Conservation (phyloP, 768 basidiomycete genomes). For the Erythrobasidium yunnanense region DNA sequence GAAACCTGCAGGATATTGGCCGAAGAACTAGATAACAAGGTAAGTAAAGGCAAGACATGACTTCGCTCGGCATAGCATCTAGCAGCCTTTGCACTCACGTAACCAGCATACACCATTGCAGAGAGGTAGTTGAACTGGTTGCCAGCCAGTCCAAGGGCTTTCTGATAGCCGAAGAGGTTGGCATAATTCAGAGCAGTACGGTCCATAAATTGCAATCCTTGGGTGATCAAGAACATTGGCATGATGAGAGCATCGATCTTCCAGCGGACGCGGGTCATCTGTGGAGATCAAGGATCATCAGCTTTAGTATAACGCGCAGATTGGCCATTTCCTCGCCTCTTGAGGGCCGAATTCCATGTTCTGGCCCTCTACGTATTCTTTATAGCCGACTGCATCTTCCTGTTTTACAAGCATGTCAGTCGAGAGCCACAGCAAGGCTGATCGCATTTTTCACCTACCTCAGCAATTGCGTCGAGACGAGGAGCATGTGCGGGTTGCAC, state of each 20-base stretch:
- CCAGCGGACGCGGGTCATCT: neutral
- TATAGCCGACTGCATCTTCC: neutral
- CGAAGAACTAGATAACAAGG: neutral
- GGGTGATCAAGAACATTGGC: neutral
- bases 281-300: neutral
- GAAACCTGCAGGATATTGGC: neutral
- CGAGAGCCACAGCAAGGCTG: too few relatives aligned
- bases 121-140: constrained; percentile 2
- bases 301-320: neutral
- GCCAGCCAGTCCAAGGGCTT: neutral
- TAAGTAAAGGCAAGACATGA: too few relatives aligned
- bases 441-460: too few relatives aligned
- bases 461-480: too few relatives aligned
- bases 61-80: too few relatives aligned
- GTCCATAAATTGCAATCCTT: constrained; percentile 1
- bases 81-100: too few relatives aligned
- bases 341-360: too few relatives aligned
- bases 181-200: neutral
- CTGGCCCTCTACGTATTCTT: neutral
- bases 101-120: constrained; percentile 5
- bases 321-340: too few relatives aligned
- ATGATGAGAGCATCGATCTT: neutral
- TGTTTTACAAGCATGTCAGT: too few relatives aligned
- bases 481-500: too few relatives aligned
- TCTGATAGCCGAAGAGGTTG: neutral